Evolutionary conservation across 345 rosid species (phyloP), one percentile per base, ranked within the genome.

Genomic region (Euphorbia tirucalli): DNA sequence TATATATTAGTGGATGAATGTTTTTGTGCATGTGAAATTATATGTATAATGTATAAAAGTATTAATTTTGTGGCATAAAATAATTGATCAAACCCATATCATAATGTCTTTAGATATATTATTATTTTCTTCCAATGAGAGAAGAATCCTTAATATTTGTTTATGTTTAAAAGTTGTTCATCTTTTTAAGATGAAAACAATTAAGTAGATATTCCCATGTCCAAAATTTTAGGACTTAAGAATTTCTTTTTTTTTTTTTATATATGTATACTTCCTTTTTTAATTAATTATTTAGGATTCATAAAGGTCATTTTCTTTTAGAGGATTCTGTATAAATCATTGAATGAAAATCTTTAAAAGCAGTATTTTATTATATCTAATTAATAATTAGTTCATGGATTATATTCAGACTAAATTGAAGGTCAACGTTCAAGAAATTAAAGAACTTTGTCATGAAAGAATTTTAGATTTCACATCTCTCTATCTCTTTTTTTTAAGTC

Each of bases 31-130:
- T 44, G 25, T 39, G 61, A 58, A 69, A 46, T 7, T 46, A 46
- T 46, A 7, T 46, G 52, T 16, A 62, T 41, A 49, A 44, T n/a
- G n/a, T n/a, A n/a, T 57, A 65, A 44, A 22, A 28, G 21, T 48
- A 49, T 15, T 22, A 49, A 21, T 65, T 71, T 28, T 65, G 15
- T 57, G 50, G 77, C 80, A 72, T 73, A 73, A 78, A 80, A 11
- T 75, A 75, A 46, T 46, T 46, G 52, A 46, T 37, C 77, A 49
- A 50, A 46, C 85, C 90, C 87, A 83, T 85, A 82, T 71, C 72
- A 80, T 73, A 64, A 22, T 83, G 89, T 85, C 83, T 73, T 69
- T 48, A 41, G 55, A 7, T 79, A 5, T 78, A 67, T 69, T 28
- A 11, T 77, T 39, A 46, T 46, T 16, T 7, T 35, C 14, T 66